A percentile compares a stretch with the other conserved stretches of the same genome.
These are phyloP conservation scores for Salix udensis DNA, from an alignment of 345 rosid species.

Conservation along the genomic window DNA sequence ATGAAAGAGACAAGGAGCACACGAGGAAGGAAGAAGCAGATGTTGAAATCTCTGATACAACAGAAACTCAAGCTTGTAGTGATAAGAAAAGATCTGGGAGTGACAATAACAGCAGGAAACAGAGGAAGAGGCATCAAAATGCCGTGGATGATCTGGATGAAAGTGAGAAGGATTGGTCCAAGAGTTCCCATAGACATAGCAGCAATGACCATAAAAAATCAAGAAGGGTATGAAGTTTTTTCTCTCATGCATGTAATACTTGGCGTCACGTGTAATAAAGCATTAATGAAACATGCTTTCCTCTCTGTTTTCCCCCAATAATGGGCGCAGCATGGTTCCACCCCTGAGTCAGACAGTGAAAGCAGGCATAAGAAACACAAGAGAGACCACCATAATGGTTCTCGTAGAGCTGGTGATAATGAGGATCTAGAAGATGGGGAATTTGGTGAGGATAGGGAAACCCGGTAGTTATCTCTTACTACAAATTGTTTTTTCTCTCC, in stretches of 20 bases:
- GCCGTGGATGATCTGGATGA: constrained; percentile 44
- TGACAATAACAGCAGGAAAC: constrained; percentile 53
- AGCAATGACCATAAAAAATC: constrained; percentile 55
- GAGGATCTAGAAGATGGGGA: constrained; percentile 93
- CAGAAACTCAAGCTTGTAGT: constrained; percentile 33
- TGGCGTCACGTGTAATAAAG: neutral
- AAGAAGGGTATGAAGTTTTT: constrained; percentile 45
- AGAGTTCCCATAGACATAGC: constrained; percentile 48
- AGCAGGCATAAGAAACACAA: constrained; percentile 58
- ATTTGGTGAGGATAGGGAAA: constrained; percentile 47
- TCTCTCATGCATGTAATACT: constrained; percentile 6
- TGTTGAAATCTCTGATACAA: constrained; percentile 34
- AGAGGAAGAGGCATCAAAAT: constrained; percentile 50
- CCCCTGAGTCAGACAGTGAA: constrained; percentile 65
- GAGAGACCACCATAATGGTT: constrained; percentile 56
- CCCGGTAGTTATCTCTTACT: constrained; percentile 12
- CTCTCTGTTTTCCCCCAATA: neutral
- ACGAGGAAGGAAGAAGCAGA: constrained; percentile 47
- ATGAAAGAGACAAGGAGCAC: constrained; percentile 60
- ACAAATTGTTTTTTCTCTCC: neutral
- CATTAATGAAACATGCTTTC: neutral
- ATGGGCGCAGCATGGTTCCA: constrained; percentile 50
- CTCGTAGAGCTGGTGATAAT: constrained; percentile 44
- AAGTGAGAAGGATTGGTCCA: constrained; percentile 48
- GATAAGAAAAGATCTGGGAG: constrained; percentile 58